Conservation (phyloP, 805 yeast genomes). For the Pichia ethanolica region DNA sequence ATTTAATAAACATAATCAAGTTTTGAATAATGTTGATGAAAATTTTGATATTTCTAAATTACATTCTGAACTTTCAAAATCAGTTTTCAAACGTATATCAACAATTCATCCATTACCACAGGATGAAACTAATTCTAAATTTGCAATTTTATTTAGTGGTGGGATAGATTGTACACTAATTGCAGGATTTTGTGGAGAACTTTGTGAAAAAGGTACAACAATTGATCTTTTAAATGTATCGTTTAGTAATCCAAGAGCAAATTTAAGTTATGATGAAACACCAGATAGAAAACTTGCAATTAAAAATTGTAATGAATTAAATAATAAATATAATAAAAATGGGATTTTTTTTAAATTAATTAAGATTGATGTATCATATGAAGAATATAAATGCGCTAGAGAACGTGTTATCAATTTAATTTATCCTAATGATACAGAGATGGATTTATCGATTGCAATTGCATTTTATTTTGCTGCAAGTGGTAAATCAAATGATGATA, state of each 20-base stretch:
- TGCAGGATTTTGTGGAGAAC: slow-evolving; percentile 45
- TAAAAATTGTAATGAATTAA: slow-evolving; percentile 50
- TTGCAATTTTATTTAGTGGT: slow-evolving; percentile 81
- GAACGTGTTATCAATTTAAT: slow-evolving; percentile 56
- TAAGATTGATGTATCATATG: slow-evolving; percentile 69
- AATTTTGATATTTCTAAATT: slow-evolving; percentile 15
- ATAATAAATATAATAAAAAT: slow-evolving; percentile 34
- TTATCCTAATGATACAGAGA: slow-evolving; percentile 80
- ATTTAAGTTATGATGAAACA: slow-evolving; percentile 49
- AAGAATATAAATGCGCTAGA: slow-evolving; percentile 47
- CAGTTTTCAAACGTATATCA: slow-evolving; percentile 45
- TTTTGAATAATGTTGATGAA: background rate
- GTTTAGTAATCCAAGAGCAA: slow-evolving; percentile 81
- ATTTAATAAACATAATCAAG: background rate
- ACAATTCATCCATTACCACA: slow-evolving; percentile 53
- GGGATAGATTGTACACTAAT: slow-evolving; percentile 89
- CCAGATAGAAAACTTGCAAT: slow-evolving; percentile 80
- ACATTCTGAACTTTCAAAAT: slow-evolving; percentile 23
- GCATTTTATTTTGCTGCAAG: slow-evolving; percentile 90
- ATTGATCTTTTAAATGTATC: slow-evolving; percentile 89
- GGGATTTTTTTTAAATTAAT: slow-evolving; percentile 38
- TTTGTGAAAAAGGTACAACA: slow-evolving; percentile 20
- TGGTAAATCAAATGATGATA: slow-evolving; percentile 34
- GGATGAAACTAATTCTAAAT: slow-evolving; percentile 22
- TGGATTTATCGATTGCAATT: slow-evolving; percentile 92